These are phyloP conservation scores for Fusarium sp. DNA, from an alignment of 2,329 filamentous ascomycete species.

Conservation along the genomic window DNA sequence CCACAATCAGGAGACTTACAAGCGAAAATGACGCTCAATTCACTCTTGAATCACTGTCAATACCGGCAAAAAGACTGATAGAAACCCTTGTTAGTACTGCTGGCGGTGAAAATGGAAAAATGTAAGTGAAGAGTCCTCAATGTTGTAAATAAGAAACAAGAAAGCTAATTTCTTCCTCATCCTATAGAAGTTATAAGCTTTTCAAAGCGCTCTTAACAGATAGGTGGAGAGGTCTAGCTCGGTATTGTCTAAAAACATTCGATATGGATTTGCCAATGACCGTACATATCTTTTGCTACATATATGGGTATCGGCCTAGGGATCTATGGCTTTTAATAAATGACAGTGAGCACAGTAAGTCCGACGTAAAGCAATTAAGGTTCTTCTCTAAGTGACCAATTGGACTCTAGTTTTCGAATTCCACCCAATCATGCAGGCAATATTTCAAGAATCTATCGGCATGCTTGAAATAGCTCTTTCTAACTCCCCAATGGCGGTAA, in stretches of 20 bases:
- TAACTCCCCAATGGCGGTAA: accelerated
- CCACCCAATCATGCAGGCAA: accelerated
- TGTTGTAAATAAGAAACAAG: accelerated
- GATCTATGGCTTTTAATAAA: neutral
- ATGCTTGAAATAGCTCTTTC: neutral
- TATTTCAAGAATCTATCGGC: neutral
- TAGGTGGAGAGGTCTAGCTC: neutral
- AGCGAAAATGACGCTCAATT: accelerated
- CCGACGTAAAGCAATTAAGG: accelerated
- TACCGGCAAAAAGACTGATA: accelerated
- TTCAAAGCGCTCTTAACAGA: no score
- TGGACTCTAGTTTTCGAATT: accelerated
- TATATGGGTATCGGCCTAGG: accelerated
- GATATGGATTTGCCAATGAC: accelerated
- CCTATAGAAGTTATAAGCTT: no score
- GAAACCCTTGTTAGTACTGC: neutral
- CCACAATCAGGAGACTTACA: accelerated
- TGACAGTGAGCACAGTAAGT: accelerated
- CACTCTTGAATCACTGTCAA: accelerated
- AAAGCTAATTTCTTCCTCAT: neutral
- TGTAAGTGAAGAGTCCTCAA: neutral
- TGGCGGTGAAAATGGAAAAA: neutral
- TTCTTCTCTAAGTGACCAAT: accelerated
- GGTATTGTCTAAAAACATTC: neutral
- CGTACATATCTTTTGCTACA: accelerated